Base-by-base conservation (phyloP, 371 early-diverging fungal species). In the Saksenaea oblongispora region DNA sequence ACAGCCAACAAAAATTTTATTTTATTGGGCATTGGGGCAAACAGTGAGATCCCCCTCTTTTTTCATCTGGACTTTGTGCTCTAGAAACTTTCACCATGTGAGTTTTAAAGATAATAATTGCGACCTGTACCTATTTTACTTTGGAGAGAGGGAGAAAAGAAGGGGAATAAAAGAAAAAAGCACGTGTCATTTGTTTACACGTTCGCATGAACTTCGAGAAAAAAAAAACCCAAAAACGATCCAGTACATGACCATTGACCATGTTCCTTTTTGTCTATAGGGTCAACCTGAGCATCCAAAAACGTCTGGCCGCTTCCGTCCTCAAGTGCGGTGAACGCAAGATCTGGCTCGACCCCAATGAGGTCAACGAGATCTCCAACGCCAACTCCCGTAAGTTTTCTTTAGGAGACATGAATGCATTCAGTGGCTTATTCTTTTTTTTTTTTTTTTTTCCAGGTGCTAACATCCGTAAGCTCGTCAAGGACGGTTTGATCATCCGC, bases 331-430 rank as follows among this genome's bases (percentile, higher is more conserved):
- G 99, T 78, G 82, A 97, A 90, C 87, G 97, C 77, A 99, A 99
- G 91, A 88, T 99, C 74, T 99, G 99, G 99, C 85, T 99, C 58
- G 99, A 99, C 86, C 99, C 99, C 69, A 95, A 93, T 79, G 99
- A 99, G 86, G 87, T 87, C 76, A 91, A 87, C 70, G 96, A 95
- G 79, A 94, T 99, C 79, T 84, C 93, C 75, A 95, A 92, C 74
- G 99, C 99, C 86, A 96, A 96, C 87, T 98, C 98, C 73, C 93
- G 98, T 89, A 89, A 91, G 89, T 85, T 34, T 41, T 27, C 24
- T 31, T 17, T 24, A 24, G 47, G 24, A 18, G 26, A 56, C 0
- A 28, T 56, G 13, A 14, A 26, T 11, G 31, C 26, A 28, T 35
- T 17, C 17, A 8, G 56, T 36, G 34, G 56, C 34, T 36, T 56